Conservation (phyloP, 1,284 basidiomycete species). For the Pyrrhoderma noxium region DNA sequence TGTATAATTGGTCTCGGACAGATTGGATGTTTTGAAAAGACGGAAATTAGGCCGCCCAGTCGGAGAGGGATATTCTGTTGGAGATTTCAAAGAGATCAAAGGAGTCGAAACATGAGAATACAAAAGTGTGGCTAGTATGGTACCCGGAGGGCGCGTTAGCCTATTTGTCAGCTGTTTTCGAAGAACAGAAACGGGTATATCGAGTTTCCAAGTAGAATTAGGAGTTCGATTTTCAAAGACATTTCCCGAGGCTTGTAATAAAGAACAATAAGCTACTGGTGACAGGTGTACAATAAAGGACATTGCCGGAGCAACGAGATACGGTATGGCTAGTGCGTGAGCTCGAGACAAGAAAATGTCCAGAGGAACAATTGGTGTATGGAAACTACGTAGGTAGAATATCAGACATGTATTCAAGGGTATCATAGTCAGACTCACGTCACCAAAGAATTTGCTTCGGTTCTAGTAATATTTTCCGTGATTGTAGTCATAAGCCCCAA, state of each 20-base stretch:
- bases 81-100: constrained; percentile 17
- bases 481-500: constrained; percentile 45
- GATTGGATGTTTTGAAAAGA: constrained; percentile 16
- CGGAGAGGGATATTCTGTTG: constrained; percentile 19
- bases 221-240: constrained; percentile 15
- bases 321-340: constrained; percentile 61
- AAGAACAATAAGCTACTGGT: constrained; percentile 56
- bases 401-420: not conserved
- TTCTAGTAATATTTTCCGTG: constrained; percentile 42
- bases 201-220: constrained; percentile 31
- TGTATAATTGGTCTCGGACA: constrained; percentile 10
- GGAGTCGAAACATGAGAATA: constrained; percentile 30
- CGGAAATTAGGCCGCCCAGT: constrained; percentile 20
- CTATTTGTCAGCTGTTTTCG: constrained; percentile 36
- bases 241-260: constrained; percentile 33
- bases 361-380: constrained; percentile 38
- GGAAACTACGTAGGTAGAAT: not conserved
- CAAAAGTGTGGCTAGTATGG: constrained; percentile 50
- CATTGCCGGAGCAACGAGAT: constrained; percentile 56
- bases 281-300: constrained; percentile 67
- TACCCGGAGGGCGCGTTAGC: constrained; percentile 34
- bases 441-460: constrained; percentile 45
- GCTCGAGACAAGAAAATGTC: constrained; percentile 59
- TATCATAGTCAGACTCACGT: constrained; percentile 34
- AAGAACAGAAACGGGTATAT: constrained; percentile 46